Base-by-base conservation (phyloP, 2,329 filamentous ascomycete species). In the Botrytis squamosa region DNA sequence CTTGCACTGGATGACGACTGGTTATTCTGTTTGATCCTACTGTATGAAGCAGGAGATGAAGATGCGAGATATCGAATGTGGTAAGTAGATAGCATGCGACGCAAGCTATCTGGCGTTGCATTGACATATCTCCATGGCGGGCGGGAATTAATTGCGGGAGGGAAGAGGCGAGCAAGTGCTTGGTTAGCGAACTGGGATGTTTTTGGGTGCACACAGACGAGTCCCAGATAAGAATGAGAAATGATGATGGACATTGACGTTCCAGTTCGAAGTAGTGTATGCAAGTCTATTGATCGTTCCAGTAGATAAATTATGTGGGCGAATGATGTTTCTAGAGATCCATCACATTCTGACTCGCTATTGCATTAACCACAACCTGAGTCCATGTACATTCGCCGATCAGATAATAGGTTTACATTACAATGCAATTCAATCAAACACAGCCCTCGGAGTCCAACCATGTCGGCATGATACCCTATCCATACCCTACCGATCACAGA, bases 131-230 rank as follows among this genome's bases (percentile, higher is more conserved):
- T 42, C 49, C 66, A 42, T 57, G 10, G n/a, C 66, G 49, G 66
- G 25, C 49, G 38, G 66, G 49, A 57, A 57, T 44, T 59, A 33
- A 57, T 57, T 57, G 46, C 49, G 66, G 66, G 49, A 69, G 66
- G 66, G 49, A 69, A 69, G 49, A 69, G 66, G 66, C 66, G 66
- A 69, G 66, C 66, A 38, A 57, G 66, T 59, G 66, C 65, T 68
- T 68, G 65, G 36, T 49, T 68, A 36, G 25, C 25, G 22, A 49
- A 49, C 46, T 67, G 44, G 44, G 44, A 52, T 67, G 22, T n/a
- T 52, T 66, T 49, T 63, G 7, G 60, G 22, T 49, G 33, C 18
- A 49, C 29, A 49, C 44, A 1, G 44, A 33, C 16, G 44, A 67
- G 22, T 38, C 33, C 44, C 14, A 52, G 22, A 46, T 38, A 36